Evolutionary conservation across 192 early-diverging fungal genomes (phyloP), one percentile per base, ranked within the genome.

Genomic region (Rhizophagus clarus): DNA sequence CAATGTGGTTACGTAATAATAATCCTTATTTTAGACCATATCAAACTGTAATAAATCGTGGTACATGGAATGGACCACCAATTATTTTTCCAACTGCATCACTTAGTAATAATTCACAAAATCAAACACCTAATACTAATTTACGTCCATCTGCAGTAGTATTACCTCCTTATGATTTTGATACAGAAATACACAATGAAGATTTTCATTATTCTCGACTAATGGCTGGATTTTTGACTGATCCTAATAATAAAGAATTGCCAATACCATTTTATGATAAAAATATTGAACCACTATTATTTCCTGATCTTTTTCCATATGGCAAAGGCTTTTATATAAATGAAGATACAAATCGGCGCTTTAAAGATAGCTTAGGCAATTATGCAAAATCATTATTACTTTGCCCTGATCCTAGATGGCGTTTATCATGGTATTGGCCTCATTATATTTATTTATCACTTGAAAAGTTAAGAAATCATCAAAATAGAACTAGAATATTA

Each of bases 161-260:
- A 10, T 10, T 63, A 28, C n/a, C 26, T 63, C 61, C 61, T 26
- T 63, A 63, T 63, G 61, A 63, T 63, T 63, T 63, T 63, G 61
- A 63, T 63, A 24, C 24, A 14, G 72, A 73, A 49, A 73, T 47
- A 24, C 72, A 73, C 29, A 24, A 73, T 47, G 72, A 49, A 73
- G 42, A 73, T 22, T 12, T 9, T 29, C 22, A 73, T 26, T 73
- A 73, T 24, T n/a, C 6, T 10, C 45, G 45, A 32, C 12, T 73
- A 12, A 45, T 68, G 31, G 61, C 61, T 9, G 61, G n/a, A 22
- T 63, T 63, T 63, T 10, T 63, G 28, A 26, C 26, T 26, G 2
- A 10, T 26, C 22, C 11, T 26, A 63, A 26, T 63, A 24, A 63
- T 63, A 63, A 10, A 24, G 9, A 12, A 10, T 26, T 63, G 4